Conservation (phyloP, 306 rosid genomes). For the Quercus glauca region DNA sequence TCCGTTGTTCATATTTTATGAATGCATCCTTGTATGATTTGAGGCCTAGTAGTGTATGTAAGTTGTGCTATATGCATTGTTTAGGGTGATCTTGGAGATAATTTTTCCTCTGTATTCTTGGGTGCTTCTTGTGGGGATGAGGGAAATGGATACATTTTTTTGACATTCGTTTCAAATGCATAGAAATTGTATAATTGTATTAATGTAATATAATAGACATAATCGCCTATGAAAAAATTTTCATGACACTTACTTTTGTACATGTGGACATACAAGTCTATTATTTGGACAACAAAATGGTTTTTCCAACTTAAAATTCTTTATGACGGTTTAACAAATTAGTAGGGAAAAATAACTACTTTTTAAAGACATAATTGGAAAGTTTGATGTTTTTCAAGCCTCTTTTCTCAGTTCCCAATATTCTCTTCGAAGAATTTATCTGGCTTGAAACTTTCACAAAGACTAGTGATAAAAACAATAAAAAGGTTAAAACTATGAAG, state of each 20-base stretch:
- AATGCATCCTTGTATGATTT: constrained; percentile 17
- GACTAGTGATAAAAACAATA: neutral
- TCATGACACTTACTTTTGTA: constrained; percentile 27
- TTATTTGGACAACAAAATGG: too few species aligned
- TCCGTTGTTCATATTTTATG: constrained; percentile 12
- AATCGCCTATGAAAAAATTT: constrained; percentile 22
- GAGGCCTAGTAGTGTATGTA: constrained; percentile 31
- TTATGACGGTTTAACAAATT: too few species aligned
- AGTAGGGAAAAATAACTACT: too few species aligned
- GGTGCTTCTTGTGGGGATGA: constrained; percentile 13
- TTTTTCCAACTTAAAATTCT: too few species aligned
- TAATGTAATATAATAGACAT: constrained; percentile 46
- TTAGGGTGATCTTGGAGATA: constrained; percentile 25
- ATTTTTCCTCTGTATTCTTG: constrained; percentile 11
- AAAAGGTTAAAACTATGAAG: too few species aligned
- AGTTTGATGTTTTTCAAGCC: too few species aligned
- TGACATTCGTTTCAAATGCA: constrained; percentile 23
- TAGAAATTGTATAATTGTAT: constrained; percentile 53
- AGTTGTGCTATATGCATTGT: constrained; percentile 39
- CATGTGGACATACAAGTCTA: neutral
- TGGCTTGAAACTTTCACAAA: neutral
- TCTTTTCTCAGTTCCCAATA: too few species aligned
- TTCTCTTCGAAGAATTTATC: too few species aligned
- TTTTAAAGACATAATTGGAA: too few species aligned
- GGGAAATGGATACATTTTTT: constrained; percentile 30